These are phyloP conservation scores for Amphirosellinia nigrospora DNA, from an alignment of 495 filamentous ascomycete species.

Conservation along the genomic window DNA sequence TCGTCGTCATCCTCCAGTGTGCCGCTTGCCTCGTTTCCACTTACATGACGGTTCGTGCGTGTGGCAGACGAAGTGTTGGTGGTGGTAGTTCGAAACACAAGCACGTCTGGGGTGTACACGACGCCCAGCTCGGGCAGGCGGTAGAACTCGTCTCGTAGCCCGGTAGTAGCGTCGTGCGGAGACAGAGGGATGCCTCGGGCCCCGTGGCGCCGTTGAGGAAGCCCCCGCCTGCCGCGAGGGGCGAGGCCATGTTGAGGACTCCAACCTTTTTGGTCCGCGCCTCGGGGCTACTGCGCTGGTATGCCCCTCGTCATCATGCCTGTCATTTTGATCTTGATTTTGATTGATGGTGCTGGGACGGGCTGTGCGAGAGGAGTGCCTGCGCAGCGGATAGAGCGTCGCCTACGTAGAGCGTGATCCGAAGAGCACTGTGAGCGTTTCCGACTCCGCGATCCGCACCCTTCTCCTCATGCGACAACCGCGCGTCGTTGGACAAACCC, in stretches of 20 bases:
- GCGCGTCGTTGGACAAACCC: too few relatives aligned
- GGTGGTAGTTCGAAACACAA: slow-evolving; percentile 41
- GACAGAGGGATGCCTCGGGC: slow-evolving; percentile 72
- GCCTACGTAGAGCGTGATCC: slow-evolving; percentile 47
- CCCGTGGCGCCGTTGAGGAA: slow-evolving; percentile 62
- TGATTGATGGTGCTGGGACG: slow-evolving; percentile 32
- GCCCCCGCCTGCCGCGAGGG: slow-evolving; percentile 60
- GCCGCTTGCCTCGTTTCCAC: slow-evolving; percentile 18
- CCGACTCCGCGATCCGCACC: too few relatives aligned
- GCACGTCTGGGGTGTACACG: slow-evolving; percentile 61
- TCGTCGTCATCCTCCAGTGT: slow-evolving; percentile 40
- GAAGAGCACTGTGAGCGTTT: slow-evolving; percentile 25
- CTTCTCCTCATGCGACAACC: not conserved
- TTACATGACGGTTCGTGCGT: too few relatives aligned
- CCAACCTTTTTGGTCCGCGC: slow-evolving; percentile 46
- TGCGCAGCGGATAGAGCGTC: slow-evolving; percentile 57
- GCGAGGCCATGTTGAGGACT: slow-evolving; percentile 71
- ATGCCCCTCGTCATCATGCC: not conserved
- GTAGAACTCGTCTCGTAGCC: slow-evolving; percentile 61
- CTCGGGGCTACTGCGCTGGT: slow-evolving; percentile 19
- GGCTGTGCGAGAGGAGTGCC: slow-evolving; percentile 34
- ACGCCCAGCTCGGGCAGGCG: slow-evolving; percentile 57
- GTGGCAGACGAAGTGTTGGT: too few relatives aligned
- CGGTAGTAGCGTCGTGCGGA: slow-evolving; percentile 65
- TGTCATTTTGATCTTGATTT: not conserved